A percentile compares a stretch with the other conserved stretches of the same genome.
Conservation (phyloP, 2,329 filamentous ascomycete species). For the Coniochaeta hoffmannii region DNA sequence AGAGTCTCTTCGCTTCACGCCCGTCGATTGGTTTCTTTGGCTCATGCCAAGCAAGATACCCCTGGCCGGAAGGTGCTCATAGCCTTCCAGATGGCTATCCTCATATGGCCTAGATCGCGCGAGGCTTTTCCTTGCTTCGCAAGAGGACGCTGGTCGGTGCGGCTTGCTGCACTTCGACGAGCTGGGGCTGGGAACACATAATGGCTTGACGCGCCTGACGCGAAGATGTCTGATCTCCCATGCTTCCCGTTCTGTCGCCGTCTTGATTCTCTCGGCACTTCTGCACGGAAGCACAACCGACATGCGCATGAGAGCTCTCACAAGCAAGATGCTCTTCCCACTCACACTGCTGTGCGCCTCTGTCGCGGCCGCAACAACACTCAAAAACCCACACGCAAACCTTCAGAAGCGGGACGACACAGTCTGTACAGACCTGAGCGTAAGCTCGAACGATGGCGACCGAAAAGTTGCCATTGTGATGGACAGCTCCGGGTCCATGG, state of each 20-base stretch:
- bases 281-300: neutral
- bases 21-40: neutral
- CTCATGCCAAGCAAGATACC: neutral
- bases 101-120: too few species aligned
- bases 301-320: neutral
- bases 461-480: constrained; percentile 18
- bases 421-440: neutral
- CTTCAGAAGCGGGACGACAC: neutral
- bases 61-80: neutral
- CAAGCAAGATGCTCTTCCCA: neutral
- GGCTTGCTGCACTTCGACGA: neutral
- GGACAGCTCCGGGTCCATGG: constrained; percentile 17
- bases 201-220: neutral
- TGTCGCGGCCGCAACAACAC: neutral
- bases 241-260: neutral
- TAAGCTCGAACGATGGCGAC: constrained; percentile 13
- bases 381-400: neutral
- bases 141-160: neutral
- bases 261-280: neutral
- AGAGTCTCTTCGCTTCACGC: neutral
- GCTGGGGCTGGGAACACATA: neutral
- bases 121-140: neutral
- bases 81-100: neutral
- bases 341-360: neutral
- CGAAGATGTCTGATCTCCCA: neutral